Conservation (phyloP, 805 yeast genomes). For the Teunomyces barrocoloradensis region DNA sequence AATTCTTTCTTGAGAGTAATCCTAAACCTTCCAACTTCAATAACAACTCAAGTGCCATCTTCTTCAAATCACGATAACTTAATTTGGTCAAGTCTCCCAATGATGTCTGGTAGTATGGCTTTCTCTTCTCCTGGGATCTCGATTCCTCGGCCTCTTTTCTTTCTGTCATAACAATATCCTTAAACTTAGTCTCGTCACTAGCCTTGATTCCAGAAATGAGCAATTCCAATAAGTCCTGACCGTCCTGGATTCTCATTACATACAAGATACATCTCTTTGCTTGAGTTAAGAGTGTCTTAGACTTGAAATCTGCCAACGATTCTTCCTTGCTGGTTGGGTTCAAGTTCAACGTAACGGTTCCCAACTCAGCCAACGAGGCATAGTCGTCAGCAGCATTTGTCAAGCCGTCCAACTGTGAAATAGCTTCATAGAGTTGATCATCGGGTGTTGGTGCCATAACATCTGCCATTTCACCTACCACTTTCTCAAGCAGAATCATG, state of each 20-base stretch:
- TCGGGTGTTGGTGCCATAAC: constrained; percentile 48
- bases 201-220: constrained; percentile 64
- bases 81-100: constrained; percentile 48
- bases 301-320: constrained; percentile 52
- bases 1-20: constrained; percentile 59
- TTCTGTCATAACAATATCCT: constrained; percentile 52
- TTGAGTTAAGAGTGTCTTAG: constrained; percentile 61
- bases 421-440: constrained; percentile 50
- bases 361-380: constrained; percentile 51
- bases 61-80: constrained; percentile 74
- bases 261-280: constrained; percentile 81
- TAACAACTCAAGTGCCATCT: constrained; percentile 67
- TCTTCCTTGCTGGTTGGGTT: constrained; percentile 50
- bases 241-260: constrained; percentile 78
- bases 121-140: constrained; percentile 40
- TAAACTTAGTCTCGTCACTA: constrained; percentile 66
- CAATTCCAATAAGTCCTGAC: constrained; percentile 63
- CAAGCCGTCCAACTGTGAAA: constrained; percentile 41
- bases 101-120: constrained; percentile 44
- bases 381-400: constrained; percentile 35
- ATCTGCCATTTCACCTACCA: constrained; percentile 42
- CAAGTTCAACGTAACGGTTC: constrained; percentile 53
- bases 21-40: constrained; percentile 73
- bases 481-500: constrained; percentile 44
- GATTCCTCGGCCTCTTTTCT: constrained; percentile 23